Base-by-base conservation (phyloP, 78 protist genomes). In the Dictyostelium citrinum region DNA sequence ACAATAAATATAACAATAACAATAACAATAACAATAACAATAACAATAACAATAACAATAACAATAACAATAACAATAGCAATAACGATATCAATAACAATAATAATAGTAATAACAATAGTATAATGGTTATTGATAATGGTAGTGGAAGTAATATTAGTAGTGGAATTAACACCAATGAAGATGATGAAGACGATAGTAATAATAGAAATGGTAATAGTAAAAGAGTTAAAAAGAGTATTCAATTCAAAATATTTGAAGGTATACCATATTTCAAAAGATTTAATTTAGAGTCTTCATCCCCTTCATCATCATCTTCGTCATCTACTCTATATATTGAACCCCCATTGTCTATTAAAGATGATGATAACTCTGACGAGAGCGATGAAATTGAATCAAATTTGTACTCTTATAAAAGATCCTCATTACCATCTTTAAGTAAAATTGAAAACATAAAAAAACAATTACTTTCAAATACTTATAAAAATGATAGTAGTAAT, bases 201-300 rank as follows among this genome's bases (percentile, higher is more conserved):
- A 27, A 60, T n/a, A 24, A 24, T 64, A 24, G 35, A 16, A n/a
- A 64, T 64, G 29, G 10, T 20, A 24, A 29, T 12, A n/a, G 41
- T 14, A 75, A 83, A 71, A 22, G 37, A 31, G 75, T 37, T 5
- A 74, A 31, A 55, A 81, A 61, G 58, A 82, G 39, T 60, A 85
- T 33, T 12, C 39, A 70, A 17, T 70, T 70, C 37, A 70, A 70
- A 70, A 70, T 85, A 60, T 85, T 85, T 77, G 83, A 85, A 22
- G 77, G 71, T 7, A 33, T 85, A 10, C 78, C 92, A 27, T 76
- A 43, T 45, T 16, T 85, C 37, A 74, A 85, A 61, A 51, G 92
- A 60, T 27, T 82, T 49, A 61, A 70, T 24, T 71, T 27, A 16
- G 81, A 71, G 1, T 55, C 64, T 20, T 55, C 64, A 20, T 55